Conservation (phyloP, 2,329 filamentous ascomycete species). For the Elsinoe fawcettii region DNA sequence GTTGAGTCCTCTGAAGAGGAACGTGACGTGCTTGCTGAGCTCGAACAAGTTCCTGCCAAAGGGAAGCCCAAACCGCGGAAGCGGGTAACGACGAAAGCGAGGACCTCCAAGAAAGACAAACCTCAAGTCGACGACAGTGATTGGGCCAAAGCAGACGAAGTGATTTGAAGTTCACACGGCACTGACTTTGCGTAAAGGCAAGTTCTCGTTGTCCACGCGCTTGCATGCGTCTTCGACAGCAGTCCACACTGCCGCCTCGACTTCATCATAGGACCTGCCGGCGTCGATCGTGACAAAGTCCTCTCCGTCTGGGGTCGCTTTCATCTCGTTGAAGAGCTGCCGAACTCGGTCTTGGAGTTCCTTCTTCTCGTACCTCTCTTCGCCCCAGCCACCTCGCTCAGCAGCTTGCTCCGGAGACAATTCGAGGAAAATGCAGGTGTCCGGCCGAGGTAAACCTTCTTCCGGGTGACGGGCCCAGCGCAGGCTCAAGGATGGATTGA, state of each 20-base stretch:
- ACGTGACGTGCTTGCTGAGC: neutral
- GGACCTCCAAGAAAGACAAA: neutral
- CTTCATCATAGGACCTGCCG: constrained; percentile 43
- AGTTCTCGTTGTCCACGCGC: constrained; percentile 10
- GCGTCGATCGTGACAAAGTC: constrained; percentile 51
- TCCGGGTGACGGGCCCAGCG: constrained; percentile 80
- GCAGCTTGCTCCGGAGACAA: constrained; percentile 65
- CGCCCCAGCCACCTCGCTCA: constrained; percentile 75
- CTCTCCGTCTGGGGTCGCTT: constrained; percentile 40
- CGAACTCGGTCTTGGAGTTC: constrained; percentile 76
- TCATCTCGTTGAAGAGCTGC: constrained; percentile 57
- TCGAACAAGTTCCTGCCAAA: constrained; percentile 10
- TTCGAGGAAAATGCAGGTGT: constrained; percentile 81
- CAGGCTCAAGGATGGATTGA: constrained; percentile 60
- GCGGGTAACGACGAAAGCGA: neutral
- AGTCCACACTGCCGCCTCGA: constrained; percentile 34
- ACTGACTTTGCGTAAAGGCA: constrained; percentile 12
- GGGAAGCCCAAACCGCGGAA: constrained; percentile 17
- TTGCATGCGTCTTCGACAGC: constrained; percentile 20
- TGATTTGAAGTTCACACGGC: constrained; percentile 21
- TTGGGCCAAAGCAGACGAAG: constrained; percentile 41
- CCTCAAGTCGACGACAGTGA: constrained; percentile 49
- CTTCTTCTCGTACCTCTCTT: constrained; percentile 78
- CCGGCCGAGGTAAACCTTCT: constrained; percentile 76
- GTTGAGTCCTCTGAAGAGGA: constrained; percentile 14